A percentile compares a stretch with the other conserved stretches of the same genome.
Evolutionary conservation across 345 rosid genomes (phyloP).

Genomic region (Moricandia arvensis): DNA sequence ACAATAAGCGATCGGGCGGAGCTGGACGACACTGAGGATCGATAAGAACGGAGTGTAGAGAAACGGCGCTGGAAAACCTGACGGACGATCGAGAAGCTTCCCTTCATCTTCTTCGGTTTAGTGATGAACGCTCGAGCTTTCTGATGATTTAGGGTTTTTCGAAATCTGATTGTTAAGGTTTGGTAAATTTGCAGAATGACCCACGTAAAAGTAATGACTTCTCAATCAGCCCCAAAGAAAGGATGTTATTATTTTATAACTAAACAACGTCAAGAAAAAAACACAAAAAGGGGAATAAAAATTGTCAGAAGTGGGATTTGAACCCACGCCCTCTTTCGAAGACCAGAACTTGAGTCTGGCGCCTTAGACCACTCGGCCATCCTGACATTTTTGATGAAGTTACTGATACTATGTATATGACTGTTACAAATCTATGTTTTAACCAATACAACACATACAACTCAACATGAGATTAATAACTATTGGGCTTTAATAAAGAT

Average conservation of each 20-base stretch:
- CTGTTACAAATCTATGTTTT: too few species aligned
- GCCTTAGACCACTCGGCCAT: conserved; percentile 92
- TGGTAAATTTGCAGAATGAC: conserved; percentile 1
- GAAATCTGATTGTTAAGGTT: conserved; percentile 2
- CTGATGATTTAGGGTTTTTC: conserved; percentile 2
- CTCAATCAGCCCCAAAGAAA: background rate
- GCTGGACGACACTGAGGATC: background rate
- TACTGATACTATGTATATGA: too few species aligned
- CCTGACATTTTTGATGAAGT: conserved; percentile 40
- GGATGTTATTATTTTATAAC: background rate
- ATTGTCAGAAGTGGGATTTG: conserved; percentile 22
- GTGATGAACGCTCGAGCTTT: background rate
- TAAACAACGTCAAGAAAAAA: background rate
- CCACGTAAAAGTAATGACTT: background rate
- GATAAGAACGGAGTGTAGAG: conserved; percentile 21
- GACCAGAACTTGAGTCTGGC: conserved; percentile 89
- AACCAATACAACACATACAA: too few species aligned
- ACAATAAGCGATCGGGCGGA: background rate
- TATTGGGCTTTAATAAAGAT: too few species aligned
- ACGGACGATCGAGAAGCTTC: conserved; percentile 28
- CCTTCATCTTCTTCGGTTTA: conserved; percentile 14
- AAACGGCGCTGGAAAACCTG: conserved; percentile 12
- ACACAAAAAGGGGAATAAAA: background rate
- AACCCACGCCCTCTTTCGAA: conserved; percentile 37
- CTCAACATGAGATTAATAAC: too few species aligned